Base-by-base conservation (phyloP, 176 grass and related monocot genomes). In the Musa troglodytarum region DNA sequence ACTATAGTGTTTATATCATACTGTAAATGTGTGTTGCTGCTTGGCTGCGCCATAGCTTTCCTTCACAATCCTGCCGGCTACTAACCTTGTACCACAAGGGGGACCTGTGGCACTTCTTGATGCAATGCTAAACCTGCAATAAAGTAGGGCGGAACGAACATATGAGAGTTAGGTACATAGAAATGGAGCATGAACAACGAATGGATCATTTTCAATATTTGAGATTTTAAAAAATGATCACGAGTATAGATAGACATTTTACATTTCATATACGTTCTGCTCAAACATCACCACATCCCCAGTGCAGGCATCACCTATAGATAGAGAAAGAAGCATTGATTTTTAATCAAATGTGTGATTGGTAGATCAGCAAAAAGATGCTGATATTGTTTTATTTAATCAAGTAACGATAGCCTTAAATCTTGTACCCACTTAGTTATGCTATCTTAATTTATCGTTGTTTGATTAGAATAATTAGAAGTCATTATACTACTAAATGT, bases 271-370 rank as follows among this genome's bases (percentile, higher is more conserved):
- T 50, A 89, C 83, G 54, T 81, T 93, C 75, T 93, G 91, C 73
- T 89, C 84, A 81, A 93, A 93, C 72, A 93, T 79, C 58, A 93
- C 91, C 50, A 89, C 66, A 76, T 93, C 87, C 13, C 91, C 82
- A 79, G 76, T 85, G 84, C 91, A 93, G 76, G 87, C 77, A 83
- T 93, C 91, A 63, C 87, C 91, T 93, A 71, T 24, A 78, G 50
- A 72, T 55, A 61, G 57, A 77, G 9, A 24, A 73, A 15, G 13
- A 19, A 58, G 29, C 76, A 65, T 67, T 68, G 69, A 50, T 19
- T 34, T 65, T 29, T 1, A 80, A 63, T 76, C 49, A 73, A 50
- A 73, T 75, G 79, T 20, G 2, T 1, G 19, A 17, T 11, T 53
- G 7, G 9, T 17, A 73, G 52, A 10, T 20, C 13, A 64, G 9